Evolutionary conservation across 352 stramenopile genomes (phyloP).

Genomic region (Blastocystis sp.): DNA sequence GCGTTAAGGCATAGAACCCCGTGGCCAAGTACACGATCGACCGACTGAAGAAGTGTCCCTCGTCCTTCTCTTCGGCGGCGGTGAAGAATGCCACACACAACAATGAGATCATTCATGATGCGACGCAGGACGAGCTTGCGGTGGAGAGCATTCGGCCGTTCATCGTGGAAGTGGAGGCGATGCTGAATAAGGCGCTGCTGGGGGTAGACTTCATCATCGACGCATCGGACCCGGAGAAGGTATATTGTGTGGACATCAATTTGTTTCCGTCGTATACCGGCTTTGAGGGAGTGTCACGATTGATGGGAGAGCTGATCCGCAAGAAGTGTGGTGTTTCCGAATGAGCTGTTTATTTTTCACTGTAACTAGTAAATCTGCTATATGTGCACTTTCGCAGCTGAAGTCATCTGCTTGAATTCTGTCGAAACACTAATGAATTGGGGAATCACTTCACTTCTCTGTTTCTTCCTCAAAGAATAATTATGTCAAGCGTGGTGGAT

Average conservation of each 20-base stretch:
- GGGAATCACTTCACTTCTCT: neutral
- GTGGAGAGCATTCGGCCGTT: neutral
- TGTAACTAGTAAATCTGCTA: neutral
- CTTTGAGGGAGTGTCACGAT: neutral
- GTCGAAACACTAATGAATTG: constrained; percentile 18
- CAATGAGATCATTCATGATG: constrained; percentile 36
- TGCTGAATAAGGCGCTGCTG: constrained; percentile 1
- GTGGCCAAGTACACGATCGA: constrained; percentile 27
- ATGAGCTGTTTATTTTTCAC: no score
- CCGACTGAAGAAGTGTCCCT: constrained; percentile 25
- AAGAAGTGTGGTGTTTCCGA: neutral
- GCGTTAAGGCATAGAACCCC: neutral
- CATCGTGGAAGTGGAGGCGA: neutral
- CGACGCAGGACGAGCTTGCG: neutral
- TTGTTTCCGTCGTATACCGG: constrained; percentile 43
- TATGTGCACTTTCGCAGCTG: neutral
- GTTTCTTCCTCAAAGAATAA: neutral
- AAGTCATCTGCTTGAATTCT: constrained; percentile 5
- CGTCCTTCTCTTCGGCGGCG: neutral
- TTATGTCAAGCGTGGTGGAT: no score
- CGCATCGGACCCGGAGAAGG: neutral
- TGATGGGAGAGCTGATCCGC: constrained; percentile 9
- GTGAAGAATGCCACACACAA: neutral
- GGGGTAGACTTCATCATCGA: constrained; percentile 40
- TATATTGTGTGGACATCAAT: constrained; percentile 44